These are phyloP conservation scores for Geosmithia morbida DNA, from an alignment of 2,329 filamentous ascomycete species.

Conservation along the genomic window DNA sequence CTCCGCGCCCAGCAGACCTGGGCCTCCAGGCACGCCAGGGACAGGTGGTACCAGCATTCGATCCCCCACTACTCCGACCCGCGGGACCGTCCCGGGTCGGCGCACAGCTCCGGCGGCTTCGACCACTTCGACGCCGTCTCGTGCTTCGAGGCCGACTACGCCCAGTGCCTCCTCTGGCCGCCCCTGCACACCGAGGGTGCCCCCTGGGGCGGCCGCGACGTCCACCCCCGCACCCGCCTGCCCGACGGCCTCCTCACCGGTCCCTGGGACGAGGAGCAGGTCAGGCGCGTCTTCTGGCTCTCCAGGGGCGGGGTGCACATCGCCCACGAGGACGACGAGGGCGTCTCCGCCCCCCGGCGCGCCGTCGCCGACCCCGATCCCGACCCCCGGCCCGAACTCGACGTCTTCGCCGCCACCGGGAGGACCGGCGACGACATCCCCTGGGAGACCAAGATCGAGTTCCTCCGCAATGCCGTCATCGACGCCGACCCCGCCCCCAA, in stretches of 20 bases:
- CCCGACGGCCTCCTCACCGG: conserved; percentile 24
- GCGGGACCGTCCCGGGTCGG: not conserved
- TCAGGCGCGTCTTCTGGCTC: conserved; percentile 30
- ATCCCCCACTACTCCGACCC: no score
- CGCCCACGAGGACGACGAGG: not conserved
- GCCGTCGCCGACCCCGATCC: not conserved
- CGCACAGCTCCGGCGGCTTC: conserved; percentile 9
- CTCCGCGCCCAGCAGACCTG: conserved; percentile 32
- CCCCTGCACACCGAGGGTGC: conserved; percentile 7
- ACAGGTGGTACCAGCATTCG: conserved; percentile 18
- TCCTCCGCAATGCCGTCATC: conserved; percentile 19
- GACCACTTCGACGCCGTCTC: conserved; percentile 15
- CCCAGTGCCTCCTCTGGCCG: conserved; percentile 9
- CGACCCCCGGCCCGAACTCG: no score
- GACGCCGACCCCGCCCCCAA: conserved; percentile 11
- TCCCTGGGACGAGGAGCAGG: conserved; percentile 23
- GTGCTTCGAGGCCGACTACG: conserved; percentile 22
- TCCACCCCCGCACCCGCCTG: conserved; percentile 23
- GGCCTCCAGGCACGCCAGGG: conserved; percentile 21
- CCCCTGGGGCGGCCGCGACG: conserved; percentile 14
- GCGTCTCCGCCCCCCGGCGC: no score
- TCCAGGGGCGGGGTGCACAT: conserved; percentile 18
- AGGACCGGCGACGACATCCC: conserved; percentile 6
- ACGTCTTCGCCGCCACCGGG: no score
- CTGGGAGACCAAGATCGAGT: conserved; percentile 26